Conservation (phyloP, 768 basidiomycete species). For the Russula brevipes region DNA sequence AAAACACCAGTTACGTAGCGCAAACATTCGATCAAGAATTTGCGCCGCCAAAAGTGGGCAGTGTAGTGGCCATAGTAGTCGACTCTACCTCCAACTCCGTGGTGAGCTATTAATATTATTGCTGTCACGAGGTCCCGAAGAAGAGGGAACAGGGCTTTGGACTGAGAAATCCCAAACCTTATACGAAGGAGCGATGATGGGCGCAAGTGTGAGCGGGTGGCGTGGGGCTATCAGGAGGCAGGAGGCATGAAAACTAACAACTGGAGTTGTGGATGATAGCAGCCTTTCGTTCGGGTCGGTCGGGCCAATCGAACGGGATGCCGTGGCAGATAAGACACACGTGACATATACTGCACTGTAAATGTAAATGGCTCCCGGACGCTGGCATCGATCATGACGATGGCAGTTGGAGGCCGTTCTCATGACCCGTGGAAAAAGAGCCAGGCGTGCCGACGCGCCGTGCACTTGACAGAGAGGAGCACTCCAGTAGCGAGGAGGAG, state of each 20-base stretch:
- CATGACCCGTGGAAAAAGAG: neutral
- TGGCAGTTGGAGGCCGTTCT: neutral
- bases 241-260: no score
- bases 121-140: neutral
- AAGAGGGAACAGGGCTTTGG: neutral
- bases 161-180: no score
- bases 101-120: no score
- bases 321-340: neutral
- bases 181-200: no score
- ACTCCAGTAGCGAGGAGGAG: no score
- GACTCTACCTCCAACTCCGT: no score
- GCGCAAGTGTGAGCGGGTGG: no score
- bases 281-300: no score
- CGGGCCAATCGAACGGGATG: neutral
- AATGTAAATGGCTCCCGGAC: neutral
- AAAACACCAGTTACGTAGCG: neutral
- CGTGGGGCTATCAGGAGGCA: no score
- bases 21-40: neutral
- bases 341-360: neutral
- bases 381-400: neutral
- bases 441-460: no score
- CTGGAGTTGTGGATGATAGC: neutral
- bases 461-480: no score
- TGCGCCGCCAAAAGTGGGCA: neutral
- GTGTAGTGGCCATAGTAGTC: no score